Evolutionary conservation across 495 filamentous ascomycete species (phyloP), one percentile per base, ranked within the genome.

Genomic region (Patellaria atrata): DNA sequence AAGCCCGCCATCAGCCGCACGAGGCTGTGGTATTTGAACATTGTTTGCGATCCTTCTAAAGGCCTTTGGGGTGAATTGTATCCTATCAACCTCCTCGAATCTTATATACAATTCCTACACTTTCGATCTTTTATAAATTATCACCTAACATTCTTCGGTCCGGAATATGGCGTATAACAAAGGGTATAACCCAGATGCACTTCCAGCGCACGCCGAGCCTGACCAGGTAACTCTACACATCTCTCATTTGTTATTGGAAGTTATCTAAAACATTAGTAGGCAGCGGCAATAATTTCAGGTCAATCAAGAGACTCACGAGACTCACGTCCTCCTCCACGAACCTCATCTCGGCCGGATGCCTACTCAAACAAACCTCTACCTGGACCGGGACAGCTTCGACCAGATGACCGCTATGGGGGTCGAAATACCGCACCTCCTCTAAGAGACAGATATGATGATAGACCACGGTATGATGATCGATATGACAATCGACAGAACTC

Each of bases 181-280:
- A 50, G 68, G 71, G 26, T 84, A 80, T 61, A 94, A 97, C 52
- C 87, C 87, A n/a, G 91, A 97, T 63, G 82, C 84, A 58, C 73
- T 97, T 40, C 89, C 89, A 56, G 83, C 84, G 78, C 89, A 94
- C 53, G 86, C 84, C 45, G 89, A 97, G 53, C 89, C 89, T 26
- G 89, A 97, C 50, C 79, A 79, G 67, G 85, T 91, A 67, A 47
- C 43, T 37, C 23, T 11, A 30, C 15, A 26, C 18, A 10, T 22
- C 16, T 6, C n/a, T 22, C 22, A 25, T 22, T 13, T 24, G 25
- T 7, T 29, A 10, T 31, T 21, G 25, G 8, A 19, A 1, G 12
- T 14, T 11, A 18, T 4, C 20, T 14, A 17, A 10, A 6, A 8
- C 29, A 12, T 33, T 20, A 24, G 28, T 24, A 48, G 45, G 46